Evolutionary conservation across 495 filamentous ascomycete species (phyloP), one percentile per base, ranked within the genome.

Genomic region (Podospora australis): DNA sequence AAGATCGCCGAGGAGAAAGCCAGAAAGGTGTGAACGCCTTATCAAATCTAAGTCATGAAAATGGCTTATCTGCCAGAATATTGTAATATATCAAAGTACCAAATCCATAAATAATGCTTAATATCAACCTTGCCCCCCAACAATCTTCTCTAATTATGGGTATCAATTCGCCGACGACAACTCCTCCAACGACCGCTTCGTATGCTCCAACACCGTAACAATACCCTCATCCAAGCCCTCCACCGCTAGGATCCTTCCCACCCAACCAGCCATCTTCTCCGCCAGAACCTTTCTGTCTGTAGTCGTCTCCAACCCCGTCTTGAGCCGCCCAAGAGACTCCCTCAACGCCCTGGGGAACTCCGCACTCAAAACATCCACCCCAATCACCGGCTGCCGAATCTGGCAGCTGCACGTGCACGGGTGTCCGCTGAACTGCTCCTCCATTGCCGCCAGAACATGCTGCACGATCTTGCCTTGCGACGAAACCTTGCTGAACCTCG

Each of bases 271-370:
- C 23, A 82, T 71, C 58, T 80, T 79, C 47, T 66, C 68, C 9
- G 75, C 72, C 19, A 91, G 66, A 22, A 51, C 57, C 9, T 54
- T 54, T 51, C 57, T 71, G 39, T 74, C 64, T 13, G 59, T 62
- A 3, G 72, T 73, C 39, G 56, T 70, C 34, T 60, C 62, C 25
- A 73, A 39, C 5, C 65, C 70, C 21, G 62, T 62, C 39, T 68
- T 70, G 53, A 97, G 67, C 26, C 78, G 69, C 2, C 73, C 69
- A 21, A 97, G 70, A 10, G 80, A 75, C 44, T 72, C 70, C 29
- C 80, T 76, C 30, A 98, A 61, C 24, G 81, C 81, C 41, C 71
- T 69, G 2, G 91, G 89, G 69, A 96, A 96, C 3, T 77, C 77
- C 10, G 80, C 68, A 4, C 85, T 84, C 21, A 68, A 71, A 26